Conservation (phyloP, 225 moss, liverwort and hornwort species). For the Physcomitrium patens region DNA sequence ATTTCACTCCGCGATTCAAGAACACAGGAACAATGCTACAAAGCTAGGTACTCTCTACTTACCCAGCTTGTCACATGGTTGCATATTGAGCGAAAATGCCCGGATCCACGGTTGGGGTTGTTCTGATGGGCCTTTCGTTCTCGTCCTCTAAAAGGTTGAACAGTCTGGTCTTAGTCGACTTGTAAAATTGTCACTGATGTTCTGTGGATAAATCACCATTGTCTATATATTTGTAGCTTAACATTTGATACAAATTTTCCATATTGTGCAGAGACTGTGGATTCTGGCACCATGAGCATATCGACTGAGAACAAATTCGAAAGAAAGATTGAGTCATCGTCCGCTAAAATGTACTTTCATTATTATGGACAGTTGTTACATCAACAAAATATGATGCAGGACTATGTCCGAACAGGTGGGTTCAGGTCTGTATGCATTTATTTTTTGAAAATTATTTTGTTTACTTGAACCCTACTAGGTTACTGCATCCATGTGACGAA, state of each 20-base stretch:
- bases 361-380: conserved; percentile 70
- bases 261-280: conserved; percentile 35
- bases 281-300: conserved; percentile 24
- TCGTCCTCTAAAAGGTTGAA: not conserved
- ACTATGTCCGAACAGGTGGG: conserved; percentile 66
- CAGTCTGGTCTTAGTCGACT: not conserved
- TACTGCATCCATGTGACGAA: too few species aligned
- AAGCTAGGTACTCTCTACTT: conserved; percentile 36
- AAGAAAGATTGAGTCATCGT: conserved; percentile 69
- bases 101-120: not conserved
- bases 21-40: conserved; percentile 26
- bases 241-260: conserved; percentile 25
- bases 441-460: not conserved
- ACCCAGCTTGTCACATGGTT: not conserved
- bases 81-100: not conserved
- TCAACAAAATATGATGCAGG: conserved; percentile 78
- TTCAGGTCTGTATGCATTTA: not conserved
- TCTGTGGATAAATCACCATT: not conserved
- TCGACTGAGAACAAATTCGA: conserved; percentile 57
- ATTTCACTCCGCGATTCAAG: conserved; percentile 36
- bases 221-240: not conserved
- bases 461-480: too few species aligned
- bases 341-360: conserved; percentile 73
- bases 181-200: not conserved
- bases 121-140: not conserved